Percentiles rank a stretch among this genome's conserved stretches.
These are phyloP conservation scores for Suhomyces yuchorum DNA, from an alignment of 1,139 yeast species.

Conservation along the genomic window DNA sequence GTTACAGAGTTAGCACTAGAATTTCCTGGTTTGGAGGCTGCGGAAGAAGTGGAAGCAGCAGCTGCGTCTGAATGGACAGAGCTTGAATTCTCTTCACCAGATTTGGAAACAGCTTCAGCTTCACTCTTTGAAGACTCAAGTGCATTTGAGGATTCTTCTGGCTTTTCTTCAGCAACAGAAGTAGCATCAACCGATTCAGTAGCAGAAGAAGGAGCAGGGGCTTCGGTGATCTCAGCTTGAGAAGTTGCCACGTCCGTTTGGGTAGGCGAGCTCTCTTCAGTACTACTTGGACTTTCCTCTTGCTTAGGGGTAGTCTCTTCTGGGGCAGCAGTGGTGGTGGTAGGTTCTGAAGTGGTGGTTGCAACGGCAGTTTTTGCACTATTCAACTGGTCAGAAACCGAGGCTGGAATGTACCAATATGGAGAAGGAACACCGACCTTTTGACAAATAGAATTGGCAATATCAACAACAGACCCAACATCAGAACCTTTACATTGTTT, in stretches of 20 bases:
- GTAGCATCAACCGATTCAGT: slow-evolving; percentile 13
- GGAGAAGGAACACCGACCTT: slow-evolving; percentile 45
- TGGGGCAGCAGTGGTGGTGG: background rate
- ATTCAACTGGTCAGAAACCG: slow-evolving; percentile 33
- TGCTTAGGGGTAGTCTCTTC: background rate
- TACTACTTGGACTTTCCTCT: background rate
- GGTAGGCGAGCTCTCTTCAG: background rate
- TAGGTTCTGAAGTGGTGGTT: background rate
- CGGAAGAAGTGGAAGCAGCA: slow-evolving; percentile 16
- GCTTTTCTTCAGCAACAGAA: slow-evolving; percentile 8
- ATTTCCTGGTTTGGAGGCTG: slow-evolving; percentile 14
- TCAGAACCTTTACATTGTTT: slow-evolving; percentile 34
- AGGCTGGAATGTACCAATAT: slow-evolving; percentile 44
- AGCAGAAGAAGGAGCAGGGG: slow-evolving; percentile 13
- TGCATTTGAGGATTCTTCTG: slow-evolving; percentile 14
- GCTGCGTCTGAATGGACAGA: slow-evolving; percentile 11
- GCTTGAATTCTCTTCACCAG: background rate
- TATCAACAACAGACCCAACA: slow-evolving; percentile 38
- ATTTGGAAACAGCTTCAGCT: slow-evolving; percentile 7
- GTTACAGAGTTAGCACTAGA: slow-evolving; percentile 11
- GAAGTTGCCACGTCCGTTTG: slow-evolving; percentile 17
- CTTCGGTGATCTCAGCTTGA: slow-evolving; percentile 8
- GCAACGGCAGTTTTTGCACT: slow-evolving; percentile 24
- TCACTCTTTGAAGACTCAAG: background rate
- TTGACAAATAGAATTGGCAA: slow-evolving; percentile 45